These are phyloP conservation scores for Suillus luteus DNA, from an alignment of 768 basidiomycete genomes.

Conservation along the genomic window DNA sequence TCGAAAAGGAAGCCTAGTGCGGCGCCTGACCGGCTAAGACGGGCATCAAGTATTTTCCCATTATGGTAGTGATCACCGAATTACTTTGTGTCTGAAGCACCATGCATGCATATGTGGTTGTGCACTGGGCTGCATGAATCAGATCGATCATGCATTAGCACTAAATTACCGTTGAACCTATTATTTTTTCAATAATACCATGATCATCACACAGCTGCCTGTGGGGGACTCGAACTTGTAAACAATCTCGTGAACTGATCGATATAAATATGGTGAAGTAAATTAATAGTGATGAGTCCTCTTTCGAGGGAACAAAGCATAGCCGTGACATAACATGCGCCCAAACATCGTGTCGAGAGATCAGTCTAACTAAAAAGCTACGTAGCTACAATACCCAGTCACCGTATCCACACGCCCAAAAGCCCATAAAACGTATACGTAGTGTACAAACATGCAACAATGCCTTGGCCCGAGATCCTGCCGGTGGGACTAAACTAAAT, in stretches of 20 bases:
- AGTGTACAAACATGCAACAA: slow-evolving; percentile 1
- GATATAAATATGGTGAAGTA: not conserved
- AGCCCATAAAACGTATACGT: not conserved
- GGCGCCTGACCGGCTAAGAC: too few relatives aligned
- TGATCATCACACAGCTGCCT: not conserved
- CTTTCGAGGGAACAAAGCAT: not conserved
- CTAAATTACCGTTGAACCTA: not conserved
- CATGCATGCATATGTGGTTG: too few relatives aligned
- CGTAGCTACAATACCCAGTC: not conserved
- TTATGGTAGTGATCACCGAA: not conserved
- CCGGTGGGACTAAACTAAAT: not conserved
- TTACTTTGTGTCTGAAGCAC: not conserved
- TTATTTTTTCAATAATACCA: not conserved
- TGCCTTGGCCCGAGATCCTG: not conserved
- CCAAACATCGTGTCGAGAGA: not conserved
- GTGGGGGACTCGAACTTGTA: not conserved
- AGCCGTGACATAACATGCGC: not conserved
- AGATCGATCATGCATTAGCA: not conserved
- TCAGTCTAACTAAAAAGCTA: not conserved
- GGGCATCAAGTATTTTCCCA: not conserved
- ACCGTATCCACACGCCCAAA: not conserved
- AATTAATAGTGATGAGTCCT: not conserved
- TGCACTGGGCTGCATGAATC: not conserved
- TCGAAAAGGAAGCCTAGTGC: too few relatives aligned
- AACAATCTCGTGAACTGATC: not conserved